Evolutionary conservation across 352 stramenopile species (phyloP), one percentile per base, ranked within the genome.

Genomic region (Elongisporangium undulatum): DNA sequence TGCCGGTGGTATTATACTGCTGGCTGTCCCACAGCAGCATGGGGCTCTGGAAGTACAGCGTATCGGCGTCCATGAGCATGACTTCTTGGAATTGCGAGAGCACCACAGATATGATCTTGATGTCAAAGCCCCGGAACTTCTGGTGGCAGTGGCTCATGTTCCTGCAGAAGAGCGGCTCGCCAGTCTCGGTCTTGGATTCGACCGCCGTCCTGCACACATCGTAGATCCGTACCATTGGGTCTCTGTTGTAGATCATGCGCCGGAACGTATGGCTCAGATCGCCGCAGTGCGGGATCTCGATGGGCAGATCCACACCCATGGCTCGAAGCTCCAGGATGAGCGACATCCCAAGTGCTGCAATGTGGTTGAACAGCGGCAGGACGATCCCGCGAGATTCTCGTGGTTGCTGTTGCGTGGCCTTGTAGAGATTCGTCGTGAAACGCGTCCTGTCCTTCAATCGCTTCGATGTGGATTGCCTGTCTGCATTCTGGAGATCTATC

Each of bases 61-160:
- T 62, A 58, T 81, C 70, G 10, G 73, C 72, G 41, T 85, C 77
- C 23, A 87, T 5, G 1, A 87, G 51, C 72, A 87, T 78, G 3
- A 87, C 13, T 51, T 85, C 70, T 39, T 82, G 62, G 53, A 87
- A 85, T 10, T 61, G 55, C 23, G 77, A 85, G 56, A 74, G 70
- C 26, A 79, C 49, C 15, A 85, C 34, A 13, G 53, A 64, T 10
- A 75, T 53, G 15, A 77, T 23, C 58, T 72, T 68, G 38, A 76
- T 64, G 55, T 77, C 56, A 49, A 60, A 72, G 12, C 58, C 58
- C 13, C 72, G 66, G 58, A 80, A 80, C 34, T 71, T 74, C 2
- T 39, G 6, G 20, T 77, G 66, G 23, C 72, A 80, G 10, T 75
- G 59, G n/a, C 63, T 55, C 48, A 80, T n/a, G 20, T 74, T 55